Conservation (phyloP, 2,329 filamentous ascomycete genomes). For the Aureobasidium mangrovei region DNA sequence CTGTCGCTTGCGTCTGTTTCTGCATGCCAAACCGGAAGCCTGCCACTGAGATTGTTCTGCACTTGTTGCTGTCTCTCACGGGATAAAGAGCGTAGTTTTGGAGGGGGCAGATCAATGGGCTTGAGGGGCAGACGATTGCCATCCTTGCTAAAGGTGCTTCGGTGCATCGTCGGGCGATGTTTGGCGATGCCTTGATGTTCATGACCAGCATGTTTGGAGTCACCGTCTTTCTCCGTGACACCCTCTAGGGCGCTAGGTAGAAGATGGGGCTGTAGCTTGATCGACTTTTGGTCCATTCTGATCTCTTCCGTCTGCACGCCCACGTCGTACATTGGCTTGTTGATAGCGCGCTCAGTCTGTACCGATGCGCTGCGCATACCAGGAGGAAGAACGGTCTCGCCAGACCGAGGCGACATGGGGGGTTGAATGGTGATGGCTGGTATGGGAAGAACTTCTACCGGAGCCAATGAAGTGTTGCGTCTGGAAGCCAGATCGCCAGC, state of each 20-base stretch:
- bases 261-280: constrained; percentile 66
- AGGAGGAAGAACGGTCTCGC: constrained; percentile 63
- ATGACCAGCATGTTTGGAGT: background rate
- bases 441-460: constrained; percentile 7
- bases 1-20: constrained; percentile 23
- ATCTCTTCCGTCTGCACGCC: constrained; percentile 88
- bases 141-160: constrained; percentile 12
- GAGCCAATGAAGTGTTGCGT: background rate
- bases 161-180: background rate
- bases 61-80: background rate
- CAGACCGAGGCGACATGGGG: constrained; percentile 71
- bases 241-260: constrained; percentile 38
- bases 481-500: constrained; percentile 1
- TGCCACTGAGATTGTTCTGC: background rate
- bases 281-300: constrained; percentile 66
- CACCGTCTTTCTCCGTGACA: background rate
- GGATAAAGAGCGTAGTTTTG: background rate
- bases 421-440: constrained; percentile 89
- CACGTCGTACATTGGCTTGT: constrained; percentile 42
- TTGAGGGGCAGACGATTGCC: constrained; percentile 6
- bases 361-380: constrained; percentile 72
- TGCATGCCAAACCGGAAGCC: constrained; percentile 14
- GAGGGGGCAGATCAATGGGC: constrained; percentile 3
- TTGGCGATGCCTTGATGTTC: background rate
- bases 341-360: constrained; percentile 56